Evolutionary conservation across 2,329 filamentous ascomycete species (phyloP), one percentile per base, ranked within the genome.

Genomic region (Endothia cerciana): DNA sequence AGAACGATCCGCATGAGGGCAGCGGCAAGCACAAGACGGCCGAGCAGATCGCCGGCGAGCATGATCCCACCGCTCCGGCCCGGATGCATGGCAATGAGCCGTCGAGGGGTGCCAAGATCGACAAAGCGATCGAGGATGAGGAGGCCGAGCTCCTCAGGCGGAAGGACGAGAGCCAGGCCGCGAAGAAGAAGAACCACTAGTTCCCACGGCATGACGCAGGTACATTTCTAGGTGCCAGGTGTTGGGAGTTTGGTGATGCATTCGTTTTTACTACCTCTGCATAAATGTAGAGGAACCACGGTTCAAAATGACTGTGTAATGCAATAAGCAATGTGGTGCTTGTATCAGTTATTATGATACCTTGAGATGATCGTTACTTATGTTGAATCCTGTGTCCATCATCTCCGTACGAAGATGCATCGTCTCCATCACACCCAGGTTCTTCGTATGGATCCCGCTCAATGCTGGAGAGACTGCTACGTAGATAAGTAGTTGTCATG

Each of bases 11-110:
- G 0, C 4, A 38, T 22, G 66, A 68, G 28, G 66, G 66, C 25
- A 68, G 66, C 64, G 66, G 66, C 61, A 68, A 75, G 28, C 70
- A 71, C 60, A 73, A 75, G 25, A 72, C 71, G 2, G 72, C 75
- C 56, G 72, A 74, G 19, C 65, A 69, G n/a, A 71, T 73, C 56
- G 73, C 73, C 19, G 72, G 65, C 51, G 72, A 70, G 63, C 68
- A 65, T 0, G 67, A 70, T 51, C 64, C 66, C 7, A 68, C 66
- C 28, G 60, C 66, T 0, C 66, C 66, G 1, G 90, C 90, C 63
- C 84, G 78, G 70, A 75, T 83, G 70, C 90, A 93, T 74, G 90
- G 90, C 66, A 93, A 93, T 74, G 83, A 92, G 78, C 91, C 90
- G 1, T 90, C 87, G 19, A 86, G 81, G 73, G 90, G 91, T n/a